These are phyloP conservation scores for Kodamaea kakaduensis DNA, from an alignment of 805 yeast genomes.

Conservation along the genomic window DNA sequence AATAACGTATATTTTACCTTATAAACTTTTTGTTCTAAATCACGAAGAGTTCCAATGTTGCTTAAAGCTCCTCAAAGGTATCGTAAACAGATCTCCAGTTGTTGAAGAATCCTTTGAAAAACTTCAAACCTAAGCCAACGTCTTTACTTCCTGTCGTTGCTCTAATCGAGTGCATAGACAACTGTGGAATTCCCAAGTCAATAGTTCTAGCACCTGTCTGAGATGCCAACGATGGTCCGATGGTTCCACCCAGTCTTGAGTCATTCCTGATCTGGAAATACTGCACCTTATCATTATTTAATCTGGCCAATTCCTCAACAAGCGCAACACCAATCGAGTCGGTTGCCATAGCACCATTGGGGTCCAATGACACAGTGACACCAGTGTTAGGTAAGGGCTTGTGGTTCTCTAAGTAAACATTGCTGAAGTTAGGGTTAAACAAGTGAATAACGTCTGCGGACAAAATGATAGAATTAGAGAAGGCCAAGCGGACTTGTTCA, in stretches of 20 bases:
- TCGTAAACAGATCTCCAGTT: constrained; percentile 63
- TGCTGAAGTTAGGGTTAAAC: constrained; percentile 69
- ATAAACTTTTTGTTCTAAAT: too few species aligned
- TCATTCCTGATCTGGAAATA: constrained; percentile 85
- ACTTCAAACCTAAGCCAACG: constrained; percentile 67
- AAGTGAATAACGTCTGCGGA: constrained; percentile 86
- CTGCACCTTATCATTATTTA: constrained; percentile 64
- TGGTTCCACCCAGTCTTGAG: constrained; percentile 83
- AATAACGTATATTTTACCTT: too few species aligned
- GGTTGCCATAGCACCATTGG: constrained; percentile 82
- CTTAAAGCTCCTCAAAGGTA: constrained; percentile 46
- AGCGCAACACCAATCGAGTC: constrained; percentile 71
- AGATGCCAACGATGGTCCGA: constrained; percentile 67
- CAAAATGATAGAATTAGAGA: constrained; percentile 72
- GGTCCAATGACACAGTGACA: constrained; percentile 63
- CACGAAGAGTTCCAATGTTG: too few species aligned
- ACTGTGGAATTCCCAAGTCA: constrained; percentile 79
- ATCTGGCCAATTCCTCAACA: constrained; percentile 63
- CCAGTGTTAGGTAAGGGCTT: constrained; percentile 80
- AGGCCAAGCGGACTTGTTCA: constrained; percentile 38
- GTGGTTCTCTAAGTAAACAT: constrained; percentile 72
- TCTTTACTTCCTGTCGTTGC: constrained; percentile 79
- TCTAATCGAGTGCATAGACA: constrained; percentile 83
- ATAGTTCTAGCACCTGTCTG: constrained; percentile 72
- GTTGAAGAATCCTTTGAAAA: constrained; percentile 64